Conservation (phyloP, 192 early-diverging fungal genomes). For the Polychytrium aggregatum region DNA sequence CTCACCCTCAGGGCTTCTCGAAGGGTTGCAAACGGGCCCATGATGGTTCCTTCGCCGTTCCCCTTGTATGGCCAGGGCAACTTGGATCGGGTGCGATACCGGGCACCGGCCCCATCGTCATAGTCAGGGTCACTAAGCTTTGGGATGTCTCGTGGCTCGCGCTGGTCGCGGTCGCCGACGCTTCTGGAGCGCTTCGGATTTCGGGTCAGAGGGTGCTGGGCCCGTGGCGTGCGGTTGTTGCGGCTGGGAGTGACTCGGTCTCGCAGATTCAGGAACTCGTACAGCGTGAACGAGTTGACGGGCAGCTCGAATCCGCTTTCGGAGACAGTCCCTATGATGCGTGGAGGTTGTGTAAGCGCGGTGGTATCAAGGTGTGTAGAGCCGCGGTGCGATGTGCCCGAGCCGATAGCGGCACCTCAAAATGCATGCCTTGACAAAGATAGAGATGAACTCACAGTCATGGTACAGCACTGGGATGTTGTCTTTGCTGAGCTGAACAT, state of each 20-base stretch:
- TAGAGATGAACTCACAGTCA: conserved; percentile 55
- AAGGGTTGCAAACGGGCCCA: conserved; percentile 78
- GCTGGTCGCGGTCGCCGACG: too few species aligned
- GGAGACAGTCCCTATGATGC: conserved; percentile 15
- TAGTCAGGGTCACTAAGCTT: neutral
- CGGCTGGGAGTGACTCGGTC: neutral
- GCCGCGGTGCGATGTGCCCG: too few species aligned
- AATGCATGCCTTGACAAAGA: neutral
- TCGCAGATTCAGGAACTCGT: conserved; percentile 24
- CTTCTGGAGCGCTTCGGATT: neutral
- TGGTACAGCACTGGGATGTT: conserved; percentile 80
- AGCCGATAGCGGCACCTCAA: neutral
- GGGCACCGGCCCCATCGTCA: neutral
- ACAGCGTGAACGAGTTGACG: conserved; percentile 18
- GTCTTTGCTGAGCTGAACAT: conserved; percentile 89
- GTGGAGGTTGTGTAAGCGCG: too few species aligned
- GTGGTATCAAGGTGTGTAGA: too few species aligned
- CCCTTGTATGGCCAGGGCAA: conserved; percentile 58
- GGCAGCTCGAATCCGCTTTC: conserved; percentile 24
- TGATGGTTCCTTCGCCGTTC: conserved; percentile 69
- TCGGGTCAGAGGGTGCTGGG: neutral
- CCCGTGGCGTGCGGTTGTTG: neutral
- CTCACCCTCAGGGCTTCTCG: conserved; percentile 42
- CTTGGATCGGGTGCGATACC: conserved; percentile 2
- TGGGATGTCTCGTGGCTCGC: too few species aligned